These are phyloP conservation scores for Mycena pura DNA, from an alignment of 768 basidiomycete species.

Conservation along the genomic window DNA sequence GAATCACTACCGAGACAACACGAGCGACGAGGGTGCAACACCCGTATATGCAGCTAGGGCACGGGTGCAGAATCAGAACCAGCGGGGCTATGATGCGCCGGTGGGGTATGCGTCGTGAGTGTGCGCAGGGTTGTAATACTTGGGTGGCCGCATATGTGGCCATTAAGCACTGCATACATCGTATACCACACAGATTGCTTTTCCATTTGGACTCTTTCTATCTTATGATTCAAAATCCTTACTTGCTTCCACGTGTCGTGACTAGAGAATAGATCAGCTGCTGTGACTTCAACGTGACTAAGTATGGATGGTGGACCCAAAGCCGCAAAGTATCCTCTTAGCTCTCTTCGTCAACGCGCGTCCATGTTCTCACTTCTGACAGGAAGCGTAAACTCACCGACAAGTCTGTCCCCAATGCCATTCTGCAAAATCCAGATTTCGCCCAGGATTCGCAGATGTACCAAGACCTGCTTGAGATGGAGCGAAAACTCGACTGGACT, in stretches of 20 bases:
- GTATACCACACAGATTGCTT: neutral
- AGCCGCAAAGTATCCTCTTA: slow-evolving; percentile 42
- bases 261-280: neutral
- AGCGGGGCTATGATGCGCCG: slow-evolving; percentile 8
- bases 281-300: no score
- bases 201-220: neutral
- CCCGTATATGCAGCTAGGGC: slow-evolving; percentile 23
- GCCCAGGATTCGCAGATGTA: slow-evolving; percentile 87
- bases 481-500: slow-evolving; percentile 94
- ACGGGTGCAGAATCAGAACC: slow-evolving; percentile 7
- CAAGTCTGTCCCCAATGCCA: slow-evolving; percentile 77
- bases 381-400: slow-evolving; percentile 84
- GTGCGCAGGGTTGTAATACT: no score
- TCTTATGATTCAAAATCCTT: slow-evolving; percentile 7
- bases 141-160: no score
- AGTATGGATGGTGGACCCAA: slow-evolving; percentile 47
- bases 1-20: slow-evolving; percentile 23
- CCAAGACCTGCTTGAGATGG: slow-evolving; percentile 84
- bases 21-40: slow-evolving; percentile 19
- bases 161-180: slow-evolving; percentile 8
- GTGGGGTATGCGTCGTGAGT: slow-evolving; percentile 25
- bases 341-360: neutral
- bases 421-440: slow-evolving; percentile 77
- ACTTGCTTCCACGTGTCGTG: slow-evolving; percentile 6
- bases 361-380: slow-evolving; percentile 11